These are phyloP conservation scores for Oxalis stricta DNA, from an alignment of 441 rosid species.

Conservation along the genomic window DNA sequence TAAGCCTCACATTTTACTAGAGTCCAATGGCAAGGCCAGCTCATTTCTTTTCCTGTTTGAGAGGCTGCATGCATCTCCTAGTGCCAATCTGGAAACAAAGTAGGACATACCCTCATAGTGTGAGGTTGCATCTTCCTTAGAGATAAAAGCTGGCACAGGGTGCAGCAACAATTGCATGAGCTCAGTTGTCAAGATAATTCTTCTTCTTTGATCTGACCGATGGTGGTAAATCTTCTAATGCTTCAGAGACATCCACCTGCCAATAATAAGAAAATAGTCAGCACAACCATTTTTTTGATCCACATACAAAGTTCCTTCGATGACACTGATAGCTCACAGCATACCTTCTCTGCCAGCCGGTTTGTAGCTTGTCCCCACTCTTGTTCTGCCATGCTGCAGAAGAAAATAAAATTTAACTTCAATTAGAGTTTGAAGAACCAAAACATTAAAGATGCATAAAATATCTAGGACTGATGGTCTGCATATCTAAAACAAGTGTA, in stretches of 20 bases:
- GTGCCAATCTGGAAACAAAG: constrained; percentile 36
- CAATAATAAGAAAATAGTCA: constrained; percentile 23
- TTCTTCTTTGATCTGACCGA: constrained; percentile 48
- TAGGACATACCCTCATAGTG: constrained; percentile 39
- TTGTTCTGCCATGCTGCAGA: constrained; percentile 53
- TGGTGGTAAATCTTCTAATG: constrained; percentile 27
- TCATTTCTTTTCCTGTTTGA: too few relatives aligned
- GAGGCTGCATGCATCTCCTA: constrained; percentile 71
- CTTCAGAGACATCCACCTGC: constrained; percentile 41
- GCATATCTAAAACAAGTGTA: too few relatives aligned
- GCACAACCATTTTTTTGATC: constrained; percentile 7
- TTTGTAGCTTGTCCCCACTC: constrained; percentile 63
- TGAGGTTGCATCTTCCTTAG: constrained; percentile 33
- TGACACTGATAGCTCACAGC: constrained; percentile 11
- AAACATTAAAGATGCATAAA: neutral
- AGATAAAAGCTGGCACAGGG: constrained; percentile 35
- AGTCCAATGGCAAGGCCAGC: too few relatives aligned
- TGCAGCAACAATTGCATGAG: constrained; percentile 63
- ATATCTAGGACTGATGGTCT: too few relatives aligned
- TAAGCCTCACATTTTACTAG: too few relatives aligned
- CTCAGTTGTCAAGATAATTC: constrained; percentile 59
- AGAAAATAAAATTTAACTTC: constrained; percentile 9
- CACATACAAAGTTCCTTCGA: too few relatives aligned
- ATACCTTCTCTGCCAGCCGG: constrained; percentile 63
- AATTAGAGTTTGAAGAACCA: neutral